These are phyloP conservation scores for Planoprotostelium fungivorum DNA, from an alignment of 78 protist species.

Conservation along the genomic window DNA sequence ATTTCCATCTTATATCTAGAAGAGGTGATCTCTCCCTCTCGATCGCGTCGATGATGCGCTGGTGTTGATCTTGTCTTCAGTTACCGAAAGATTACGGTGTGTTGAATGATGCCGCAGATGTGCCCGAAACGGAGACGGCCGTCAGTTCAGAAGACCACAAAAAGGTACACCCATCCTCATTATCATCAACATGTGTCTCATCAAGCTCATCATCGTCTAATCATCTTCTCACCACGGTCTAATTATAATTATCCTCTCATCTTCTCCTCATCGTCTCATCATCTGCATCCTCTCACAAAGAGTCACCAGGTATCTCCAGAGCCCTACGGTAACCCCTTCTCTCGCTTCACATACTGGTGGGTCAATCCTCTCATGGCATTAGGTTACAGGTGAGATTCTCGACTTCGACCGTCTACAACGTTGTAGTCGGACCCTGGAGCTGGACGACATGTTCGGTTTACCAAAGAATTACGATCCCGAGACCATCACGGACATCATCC, in stretches of 20 bases:
- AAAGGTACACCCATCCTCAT: background rate
- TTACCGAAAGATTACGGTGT: too few species aligned
- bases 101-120: too few species aligned
- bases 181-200: too few species aligned
- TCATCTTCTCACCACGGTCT: background rate
- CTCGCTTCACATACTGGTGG: background rate
- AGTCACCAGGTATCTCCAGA: background rate
- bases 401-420: too few species aligned
- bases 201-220: too few species aligned
- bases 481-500: background rate
- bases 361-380: background rate
- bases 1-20: too few species aligned
- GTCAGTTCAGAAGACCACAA: background rate
- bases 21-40: background rate
- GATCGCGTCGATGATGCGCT: too few species aligned
- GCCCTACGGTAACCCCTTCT: background rate
- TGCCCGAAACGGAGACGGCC: background rate
- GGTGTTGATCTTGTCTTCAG: too few species aligned
- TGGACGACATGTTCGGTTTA: background rate
- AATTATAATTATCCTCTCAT: background rate
- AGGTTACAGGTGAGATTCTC: too few species aligned
- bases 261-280: background rate
- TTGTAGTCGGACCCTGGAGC: background rate
- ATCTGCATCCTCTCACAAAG: background rate
- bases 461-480: background rate